Conservation (phyloP, 306 rosid genomes). For the Glycine soja region DNA sequence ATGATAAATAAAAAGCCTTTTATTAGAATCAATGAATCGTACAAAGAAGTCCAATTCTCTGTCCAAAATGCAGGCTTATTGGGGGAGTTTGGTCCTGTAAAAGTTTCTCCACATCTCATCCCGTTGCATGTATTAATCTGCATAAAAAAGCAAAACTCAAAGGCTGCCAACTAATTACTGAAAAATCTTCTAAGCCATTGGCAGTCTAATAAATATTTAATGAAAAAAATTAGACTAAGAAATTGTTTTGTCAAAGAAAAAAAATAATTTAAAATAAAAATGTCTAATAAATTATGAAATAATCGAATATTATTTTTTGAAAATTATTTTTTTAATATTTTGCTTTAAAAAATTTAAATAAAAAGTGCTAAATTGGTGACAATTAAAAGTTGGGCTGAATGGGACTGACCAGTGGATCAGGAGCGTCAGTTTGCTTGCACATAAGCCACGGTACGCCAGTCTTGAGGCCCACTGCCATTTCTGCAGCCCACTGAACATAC, state of each 20-base stretch:
- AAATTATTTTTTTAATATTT: too few relatives aligned
- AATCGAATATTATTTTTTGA: neutral
- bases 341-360: too few relatives aligned
- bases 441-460: conserved; percentile 77
- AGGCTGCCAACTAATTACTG: neutral
- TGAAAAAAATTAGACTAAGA: neutral
- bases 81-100: conserved; percentile 72
- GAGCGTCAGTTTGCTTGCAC: conserved; percentile 83
- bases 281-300: neutral
- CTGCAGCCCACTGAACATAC: conserved; percentile 69
- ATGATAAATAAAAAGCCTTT: neutral
- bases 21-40: conserved; percentile 16
- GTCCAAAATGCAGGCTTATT: conserved; percentile 74
- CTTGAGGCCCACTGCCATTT: conserved; percentile 64
- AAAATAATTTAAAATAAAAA: neutral
- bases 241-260: neutral
- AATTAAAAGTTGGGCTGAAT: neutral
- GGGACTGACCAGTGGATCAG: conserved; percentile 66
- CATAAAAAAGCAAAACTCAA: neutral
- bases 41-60: conserved; percentile 82
- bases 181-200: neutral
- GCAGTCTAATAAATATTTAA: too few relatives aligned
- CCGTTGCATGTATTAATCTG: conserved; percentile 85
- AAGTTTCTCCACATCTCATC: conserved; percentile 70
- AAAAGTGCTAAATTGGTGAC: too few relatives aligned